Evolutionary conservation across 1,139 yeast genomes (phyloP).

Genomic region (Hemisphaericaspora xylanilytica): DNA sequence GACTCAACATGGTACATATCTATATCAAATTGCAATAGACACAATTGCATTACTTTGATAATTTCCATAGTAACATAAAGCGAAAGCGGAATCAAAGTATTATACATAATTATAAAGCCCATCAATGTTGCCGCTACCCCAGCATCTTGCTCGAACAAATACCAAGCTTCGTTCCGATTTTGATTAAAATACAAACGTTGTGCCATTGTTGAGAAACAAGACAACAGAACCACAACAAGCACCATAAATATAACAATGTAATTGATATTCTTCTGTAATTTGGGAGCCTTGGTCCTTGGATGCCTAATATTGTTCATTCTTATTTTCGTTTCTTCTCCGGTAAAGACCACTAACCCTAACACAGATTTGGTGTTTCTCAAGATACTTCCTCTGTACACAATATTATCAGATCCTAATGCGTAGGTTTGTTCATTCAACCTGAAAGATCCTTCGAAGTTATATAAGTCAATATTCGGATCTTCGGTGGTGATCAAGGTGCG

Average conservation of each 20-base stretch:
- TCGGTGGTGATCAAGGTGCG: constrained; percentile 65
- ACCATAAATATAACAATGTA: constrained; percentile 87
- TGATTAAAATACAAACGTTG: constrained; percentile 53
- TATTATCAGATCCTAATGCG: constrained; percentile 77
- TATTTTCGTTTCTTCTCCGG: constrained; percentile 95
- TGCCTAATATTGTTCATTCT: constrained; percentile 91
- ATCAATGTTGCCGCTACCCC: constrained; percentile 90
- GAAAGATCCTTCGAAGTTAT: constrained; percentile 78
- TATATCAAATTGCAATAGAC: constrained; percentile 80
- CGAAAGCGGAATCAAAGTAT: constrained; percentile 91
- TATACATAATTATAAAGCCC: constrained; percentile 97
- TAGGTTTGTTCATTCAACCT: constrained; percentile 25
- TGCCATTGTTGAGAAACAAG: constrained; percentile 82
- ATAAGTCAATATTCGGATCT: constrained; percentile 88
- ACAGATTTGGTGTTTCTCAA: constrained; percentile 75
- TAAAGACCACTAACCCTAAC: constrained; percentile 80
- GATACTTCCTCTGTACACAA: constrained; percentile 84
- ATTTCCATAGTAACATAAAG: constrained; percentile 96
- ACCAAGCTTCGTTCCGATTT: constrained; percentile 64
- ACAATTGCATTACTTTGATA: constrained; percentile 81
- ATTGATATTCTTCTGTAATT: constrained; percentile 79
- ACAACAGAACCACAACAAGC: constrained; percentile 64
- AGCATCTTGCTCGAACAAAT: constrained; percentile 65
- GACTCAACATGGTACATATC: constrained; percentile 89
- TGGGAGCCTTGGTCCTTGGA: constrained; percentile 91